phyloP scores from a whole-genome alignment of 768 basidiomycete species.

The Boletus eberwhitei region DNA sequence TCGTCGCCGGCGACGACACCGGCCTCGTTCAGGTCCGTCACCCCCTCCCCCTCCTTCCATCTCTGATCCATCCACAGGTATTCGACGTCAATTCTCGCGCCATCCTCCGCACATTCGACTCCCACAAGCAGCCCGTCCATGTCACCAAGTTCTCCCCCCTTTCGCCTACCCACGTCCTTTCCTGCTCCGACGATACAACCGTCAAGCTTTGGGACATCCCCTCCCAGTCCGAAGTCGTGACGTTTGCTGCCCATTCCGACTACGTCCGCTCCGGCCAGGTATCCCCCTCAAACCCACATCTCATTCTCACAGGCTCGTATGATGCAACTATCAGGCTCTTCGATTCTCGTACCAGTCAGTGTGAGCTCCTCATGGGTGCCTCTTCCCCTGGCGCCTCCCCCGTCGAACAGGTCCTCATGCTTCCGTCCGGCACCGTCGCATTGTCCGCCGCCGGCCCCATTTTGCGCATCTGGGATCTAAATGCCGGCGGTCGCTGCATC shows the following conservation, averaged over 20 bases:
- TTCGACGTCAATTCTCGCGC: constrained; percentile 94
- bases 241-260: constrained; percentile 86
- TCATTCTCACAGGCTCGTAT: constrained; percentile 92
- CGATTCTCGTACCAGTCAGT: constrained; percentile 79
- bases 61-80: constrained; percentile 44
- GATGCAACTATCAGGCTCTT: constrained; percentile 88
- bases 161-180: constrained; percentile 79
- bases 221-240: constrained; percentile 72
- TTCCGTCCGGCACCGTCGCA: constrained; percentile 83
- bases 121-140: constrained; percentile 96
- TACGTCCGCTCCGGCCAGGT: constrained; percentile 94
- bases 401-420: constrained; percentile 91
- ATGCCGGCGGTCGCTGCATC: constrained; percentile 85
- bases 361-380: constrained; percentile 77
- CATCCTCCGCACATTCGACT: constrained; percentile 86
- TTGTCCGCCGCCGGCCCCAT: constrained; percentile 90
- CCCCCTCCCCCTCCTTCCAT: background rate
- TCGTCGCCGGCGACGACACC: constrained; percentile 93
- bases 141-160: constrained; percentile 87
- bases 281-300: constrained; percentile 74
- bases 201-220: constrained; percentile 95
- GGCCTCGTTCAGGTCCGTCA: constrained; percentile 69
- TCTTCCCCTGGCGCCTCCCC: constrained; percentile 41
- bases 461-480: constrained; percentile 91
- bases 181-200: constrained; percentile 95